A percentile compares a stretch with the other conserved stretches of the same genome.
Evolutionary conservation across 805 yeast species (phyloP).

Genomic region (Priceomyces melissophilus): DNA sequence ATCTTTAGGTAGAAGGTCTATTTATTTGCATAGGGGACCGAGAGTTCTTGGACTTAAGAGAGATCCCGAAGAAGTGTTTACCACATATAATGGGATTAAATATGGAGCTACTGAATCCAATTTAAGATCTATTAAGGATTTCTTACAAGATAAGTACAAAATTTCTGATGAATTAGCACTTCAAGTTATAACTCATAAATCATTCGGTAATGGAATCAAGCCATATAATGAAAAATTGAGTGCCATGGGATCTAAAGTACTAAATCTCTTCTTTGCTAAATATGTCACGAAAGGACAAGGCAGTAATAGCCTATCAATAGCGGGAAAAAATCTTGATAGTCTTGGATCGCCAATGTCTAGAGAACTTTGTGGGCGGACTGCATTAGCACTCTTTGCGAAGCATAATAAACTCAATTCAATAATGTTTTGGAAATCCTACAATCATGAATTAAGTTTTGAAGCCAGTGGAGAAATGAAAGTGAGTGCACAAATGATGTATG

Average conservation of each 20-base stretch:
- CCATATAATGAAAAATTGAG: conserved; percentile 88
- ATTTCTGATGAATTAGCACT: conserved; percentile 61
- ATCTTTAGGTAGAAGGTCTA: conserved; percentile 15
- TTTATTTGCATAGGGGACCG: conserved; percentile 45
- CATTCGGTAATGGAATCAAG: conserved; percentile 85
- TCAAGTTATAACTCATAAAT: conserved; percentile 89
- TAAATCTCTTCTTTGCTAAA: conserved; percentile 49
- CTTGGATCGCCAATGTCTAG: conserved; percentile 57
- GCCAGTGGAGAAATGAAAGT: conserved; percentile 56
- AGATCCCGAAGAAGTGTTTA: conserved; percentile 56
- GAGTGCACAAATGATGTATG: conserved; percentile 51
- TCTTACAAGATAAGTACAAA: conserved; percentile 45
- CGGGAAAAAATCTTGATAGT: conserved; percentile 52
- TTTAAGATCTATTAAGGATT: conserved; percentile 45
- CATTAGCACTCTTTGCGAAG: conserved; percentile 52
- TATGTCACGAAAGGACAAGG: conserved; percentile 28
- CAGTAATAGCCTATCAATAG: conserved; percentile 34
- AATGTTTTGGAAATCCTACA: conserved; percentile 66
- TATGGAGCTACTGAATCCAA: conserved; percentile 54
- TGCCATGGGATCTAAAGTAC: conserved; percentile 63
- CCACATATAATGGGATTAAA: conserved; percentile 30
- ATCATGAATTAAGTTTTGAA: conserved; percentile 41
- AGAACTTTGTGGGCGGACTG: conserved; percentile 46
- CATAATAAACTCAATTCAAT: conserved; percentile 45
- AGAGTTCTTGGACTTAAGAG: conserved; percentile 70